Evolutionary conservation across 2,329 filamentous ascomycete species (phyloP).

Genomic region (Plectosphaerella plurivora): DNA sequence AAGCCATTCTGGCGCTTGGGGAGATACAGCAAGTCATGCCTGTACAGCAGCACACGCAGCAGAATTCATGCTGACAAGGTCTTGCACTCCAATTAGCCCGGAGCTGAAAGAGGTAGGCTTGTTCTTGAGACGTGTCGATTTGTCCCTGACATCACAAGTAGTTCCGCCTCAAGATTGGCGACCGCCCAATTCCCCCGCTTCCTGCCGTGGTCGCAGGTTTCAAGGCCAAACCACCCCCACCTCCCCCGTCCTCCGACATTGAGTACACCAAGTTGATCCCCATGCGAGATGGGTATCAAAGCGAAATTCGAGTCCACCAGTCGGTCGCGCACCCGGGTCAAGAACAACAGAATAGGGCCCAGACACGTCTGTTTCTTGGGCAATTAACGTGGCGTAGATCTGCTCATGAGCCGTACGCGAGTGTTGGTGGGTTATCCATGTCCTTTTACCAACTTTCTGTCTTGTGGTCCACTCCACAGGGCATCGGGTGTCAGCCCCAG

Average conservation of each 20-base stretch:
- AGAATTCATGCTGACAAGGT: not conserved
- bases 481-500: too few relatives aligned
- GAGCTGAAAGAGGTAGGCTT: constrained; percentile 1
- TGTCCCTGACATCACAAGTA: not conserved
- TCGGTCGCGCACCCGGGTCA: too few relatives aligned
- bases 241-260: not conserved
- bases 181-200: not conserved
- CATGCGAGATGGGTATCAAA: constrained; percentile 4
- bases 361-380: too few relatives aligned
- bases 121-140: not conserved
- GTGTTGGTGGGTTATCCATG: too few relatives aligned
- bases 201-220: not conserved
- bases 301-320: not conserved
- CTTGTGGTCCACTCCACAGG: too few relatives aligned
- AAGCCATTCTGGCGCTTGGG: not conserved
- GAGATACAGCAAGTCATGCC: not conserved
- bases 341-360: too few relatives aligned
- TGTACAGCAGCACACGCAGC: not conserved
- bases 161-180: not conserved
- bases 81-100: not conserved
- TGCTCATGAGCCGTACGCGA: too few relatives aligned
- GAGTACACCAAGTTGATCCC: constrained; percentile 7
- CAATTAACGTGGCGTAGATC: too few relatives aligned
- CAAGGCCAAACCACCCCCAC: not conserved
- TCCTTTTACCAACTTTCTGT: too few relatives aligned